Percentiles rank a stretch among this genome's conserved stretches.
These are phyloP conservation scores for Tremellales sp. DNA, from an alignment of 1,284 basidiomycete species.

Conservation along the genomic window DNA sequence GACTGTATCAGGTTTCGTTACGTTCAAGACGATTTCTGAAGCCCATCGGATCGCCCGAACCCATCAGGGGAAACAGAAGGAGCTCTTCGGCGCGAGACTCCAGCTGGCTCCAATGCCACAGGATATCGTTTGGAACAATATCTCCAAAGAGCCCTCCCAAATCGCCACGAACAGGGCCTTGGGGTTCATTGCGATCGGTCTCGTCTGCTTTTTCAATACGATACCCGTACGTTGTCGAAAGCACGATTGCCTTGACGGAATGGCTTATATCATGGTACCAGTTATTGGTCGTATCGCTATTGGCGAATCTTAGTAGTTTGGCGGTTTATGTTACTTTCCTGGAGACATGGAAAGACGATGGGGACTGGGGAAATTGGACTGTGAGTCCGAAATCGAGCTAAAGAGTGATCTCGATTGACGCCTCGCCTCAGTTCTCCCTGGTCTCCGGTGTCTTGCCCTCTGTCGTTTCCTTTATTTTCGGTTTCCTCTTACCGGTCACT, in stretches of 20 bases:
- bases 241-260: constrained; percentile 58
- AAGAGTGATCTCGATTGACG: not conserved
- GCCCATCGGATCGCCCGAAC: constrained; percentile 54
- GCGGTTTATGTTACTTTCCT: constrained; percentile 68
- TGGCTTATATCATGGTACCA: constrained; percentile 1
- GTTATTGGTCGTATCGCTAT: constrained; percentile 38
- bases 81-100: constrained; percentile 43
- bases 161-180: constrained; percentile 63
- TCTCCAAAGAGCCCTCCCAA: constrained; percentile 67
- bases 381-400: constrained; percentile 16
- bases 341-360: constrained; percentile 60
- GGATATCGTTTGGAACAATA: constrained; percentile 72
- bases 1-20: constrained; percentile 63
- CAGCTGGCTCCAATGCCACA: constrained; percentile 44
- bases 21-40: constrained; percentile 86
- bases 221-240: constrained; percentile 63
- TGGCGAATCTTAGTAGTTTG: constrained; percentile 48
- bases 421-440: constrained; percentile 59
- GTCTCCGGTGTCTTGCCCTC: constrained; percentile 86
- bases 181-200: constrained; percentile 69
- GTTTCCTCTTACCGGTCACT: constrained; percentile 78
- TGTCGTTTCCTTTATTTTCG: constrained; percentile 78
- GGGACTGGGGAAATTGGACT: constrained; percentile 50
- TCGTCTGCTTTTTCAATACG: constrained; percentile 88
- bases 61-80: constrained; percentile 42